phyloP scores from a whole-genome alignment of 176 grass and related monocot genomes.

The Oryza officinalis region DNA sequence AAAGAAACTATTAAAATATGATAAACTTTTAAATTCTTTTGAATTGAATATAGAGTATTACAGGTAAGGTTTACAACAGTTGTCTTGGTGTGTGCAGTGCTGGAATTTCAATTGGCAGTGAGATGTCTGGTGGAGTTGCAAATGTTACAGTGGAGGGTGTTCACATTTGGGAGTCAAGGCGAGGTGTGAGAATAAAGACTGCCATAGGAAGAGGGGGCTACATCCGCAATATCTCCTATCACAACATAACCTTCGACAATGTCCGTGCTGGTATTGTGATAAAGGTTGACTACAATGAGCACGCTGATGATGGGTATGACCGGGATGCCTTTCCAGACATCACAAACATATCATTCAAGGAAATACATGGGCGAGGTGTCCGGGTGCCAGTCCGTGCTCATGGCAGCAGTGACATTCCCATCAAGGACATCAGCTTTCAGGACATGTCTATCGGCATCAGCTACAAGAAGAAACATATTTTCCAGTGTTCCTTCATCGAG shows the following conservation, averaged over 20 bases:
- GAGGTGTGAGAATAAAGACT: slow-evolving; percentile 87
- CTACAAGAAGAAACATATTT: slow-evolving; percentile 98
- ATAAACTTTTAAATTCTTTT: not conserved
- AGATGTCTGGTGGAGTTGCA: slow-evolving; percentile 91
- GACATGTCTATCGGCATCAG: slow-evolving; percentile 81
- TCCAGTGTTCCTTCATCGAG: slow-evolving; percentile 77
- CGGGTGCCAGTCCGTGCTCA: slow-evolving; percentile 85
- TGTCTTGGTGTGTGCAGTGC: slow-evolving; percentile 55
- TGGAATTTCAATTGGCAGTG: slow-evolving; percentile 94
- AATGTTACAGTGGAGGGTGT: slow-evolving; percentile 77
- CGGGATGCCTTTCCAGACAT: slow-evolving; percentile 61
- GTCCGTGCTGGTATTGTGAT: slow-evolving; percentile 66
- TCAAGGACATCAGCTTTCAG: slow-evolving; percentile 66
- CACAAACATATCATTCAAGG: slow-evolving; percentile 62
- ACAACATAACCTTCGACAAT: slow-evolving; percentile 72
- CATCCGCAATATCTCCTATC: slow-evolving; percentile 67
- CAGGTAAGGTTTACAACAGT: slow-evolving; percentile 15
- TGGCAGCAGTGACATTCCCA: slow-evolving; percentile 78
- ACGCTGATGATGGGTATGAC: slow-evolving; percentile 77
- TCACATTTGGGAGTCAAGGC: slow-evolving; percentile 68
- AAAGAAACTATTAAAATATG: not conserved
- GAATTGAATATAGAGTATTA: slow-evolving; percentile 23
- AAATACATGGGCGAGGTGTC: slow-evolving; percentile 72
- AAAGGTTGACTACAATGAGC: slow-evolving; percentile 90
- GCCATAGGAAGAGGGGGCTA: slow-evolving; percentile 76